phyloP scores from a whole-genome alignment of 139 green algal species.

The Chlamydomonas sp. region DNA sequence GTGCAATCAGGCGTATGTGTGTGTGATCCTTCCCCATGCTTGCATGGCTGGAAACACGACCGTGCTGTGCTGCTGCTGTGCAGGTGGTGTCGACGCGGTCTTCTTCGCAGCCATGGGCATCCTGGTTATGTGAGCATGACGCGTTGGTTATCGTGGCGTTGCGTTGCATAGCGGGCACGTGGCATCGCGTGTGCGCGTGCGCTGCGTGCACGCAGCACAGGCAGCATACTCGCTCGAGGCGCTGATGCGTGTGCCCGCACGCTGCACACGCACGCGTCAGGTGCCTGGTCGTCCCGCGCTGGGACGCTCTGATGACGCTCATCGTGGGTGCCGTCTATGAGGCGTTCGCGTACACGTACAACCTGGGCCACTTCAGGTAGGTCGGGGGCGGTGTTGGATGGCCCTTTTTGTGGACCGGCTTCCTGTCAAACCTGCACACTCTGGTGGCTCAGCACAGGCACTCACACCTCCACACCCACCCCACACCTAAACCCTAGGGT shows the following conservation, averaged over 20 bases:
- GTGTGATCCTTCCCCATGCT: neutral
- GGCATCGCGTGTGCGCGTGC: neutral
- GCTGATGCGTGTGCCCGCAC: neutral
- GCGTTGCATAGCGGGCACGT: neutral
- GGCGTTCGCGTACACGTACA: slow-evolving; percentile 24
- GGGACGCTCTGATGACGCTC: slow-evolving; percentile 28
- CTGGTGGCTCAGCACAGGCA: too few relatives aligned
- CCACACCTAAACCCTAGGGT: too few relatives aligned
- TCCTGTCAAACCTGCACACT: too few relatives aligned
- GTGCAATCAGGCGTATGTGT: neutral
- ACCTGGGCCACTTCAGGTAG: slow-evolving; percentile 25
- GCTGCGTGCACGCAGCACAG: neutral
- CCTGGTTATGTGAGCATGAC: slow-evolving; percentile 16
- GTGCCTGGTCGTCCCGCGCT: slow-evolving; percentile 20
- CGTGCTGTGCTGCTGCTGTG: neutral
- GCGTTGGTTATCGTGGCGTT: neutral
- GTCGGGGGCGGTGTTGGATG: neutral
- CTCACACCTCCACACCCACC: too few relatives aligned
- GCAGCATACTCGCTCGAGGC: neutral
- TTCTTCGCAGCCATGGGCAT: slow-evolving; percentile 29
- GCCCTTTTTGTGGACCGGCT: neutral
- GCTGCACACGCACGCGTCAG: neutral
- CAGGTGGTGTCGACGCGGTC: slow-evolving; percentile 28
- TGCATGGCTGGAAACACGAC: neutral
- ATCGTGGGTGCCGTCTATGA: slow-evolving; percentile 23